phyloP scores from a whole-genome alignment of 768 basidiomycete genomes.

The Boletus insuetus region DNA sequence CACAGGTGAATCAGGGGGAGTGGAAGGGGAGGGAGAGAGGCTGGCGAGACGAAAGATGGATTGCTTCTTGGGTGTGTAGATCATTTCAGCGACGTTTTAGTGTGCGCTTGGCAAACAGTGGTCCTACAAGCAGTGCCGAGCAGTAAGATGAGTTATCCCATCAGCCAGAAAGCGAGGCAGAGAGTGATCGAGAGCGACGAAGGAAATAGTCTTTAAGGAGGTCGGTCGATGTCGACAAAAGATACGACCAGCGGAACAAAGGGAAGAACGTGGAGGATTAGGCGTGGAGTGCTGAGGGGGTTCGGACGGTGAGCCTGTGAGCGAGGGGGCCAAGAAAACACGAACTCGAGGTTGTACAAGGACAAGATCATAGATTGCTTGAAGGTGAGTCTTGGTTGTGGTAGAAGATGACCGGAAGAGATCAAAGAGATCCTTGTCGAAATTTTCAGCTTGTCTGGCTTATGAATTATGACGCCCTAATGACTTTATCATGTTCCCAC shows the following conservation, averaged over 20 bases:
- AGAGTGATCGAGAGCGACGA: slow-evolving; percentile 11
- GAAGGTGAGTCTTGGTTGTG: background rate
- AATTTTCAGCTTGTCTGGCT: background rate
- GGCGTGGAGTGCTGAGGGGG: slow-evolving; percentile 21
- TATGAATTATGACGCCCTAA: background rate
- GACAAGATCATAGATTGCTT: slow-evolving; percentile 54
- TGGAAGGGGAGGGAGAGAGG: slow-evolving; percentile 59
- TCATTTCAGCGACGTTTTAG: slow-evolving; percentile 35
- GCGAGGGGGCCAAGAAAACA: background rate
- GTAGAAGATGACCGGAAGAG: background rate
- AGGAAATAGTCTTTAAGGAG: slow-evolving; percentile 56
- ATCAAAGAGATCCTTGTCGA: slow-evolving; percentile 16
- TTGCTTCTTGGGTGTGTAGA: slow-evolving; percentile 66
- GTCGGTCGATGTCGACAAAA: slow-evolving; percentile 70
- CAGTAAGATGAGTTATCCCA: slow-evolving; percentile 42
- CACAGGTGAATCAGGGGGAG: slow-evolving; percentile 36
- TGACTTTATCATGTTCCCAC: background rate
- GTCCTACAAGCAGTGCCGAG: slow-evolving; percentile 29
- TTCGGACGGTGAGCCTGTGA: slow-evolving; percentile 1
- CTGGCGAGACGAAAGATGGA: slow-evolving; percentile 64
- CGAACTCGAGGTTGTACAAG: slow-evolving; percentile 34
- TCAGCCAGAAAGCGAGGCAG: slow-evolving; percentile 18
- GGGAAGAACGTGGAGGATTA: slow-evolving; percentile 46
- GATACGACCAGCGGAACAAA: slow-evolving; percentile 58
- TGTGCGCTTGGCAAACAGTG: background rate